Percentiles rank a stretch among this genome's conserved stretches.
Conservation (phyloP, 441 rosid species). For the Eutrema salsugineum region DNA sequence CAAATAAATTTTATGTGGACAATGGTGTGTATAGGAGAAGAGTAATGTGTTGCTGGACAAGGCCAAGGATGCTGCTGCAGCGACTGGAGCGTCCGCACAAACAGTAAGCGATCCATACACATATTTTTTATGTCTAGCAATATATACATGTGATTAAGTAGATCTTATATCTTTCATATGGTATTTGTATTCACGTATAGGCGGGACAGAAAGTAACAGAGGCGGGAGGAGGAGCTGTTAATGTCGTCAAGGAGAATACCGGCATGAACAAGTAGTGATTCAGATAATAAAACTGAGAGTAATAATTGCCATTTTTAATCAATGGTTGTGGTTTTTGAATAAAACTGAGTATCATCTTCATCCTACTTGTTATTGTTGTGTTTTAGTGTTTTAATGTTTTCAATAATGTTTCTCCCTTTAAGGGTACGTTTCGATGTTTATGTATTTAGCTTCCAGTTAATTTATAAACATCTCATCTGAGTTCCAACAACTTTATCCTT, state of each 20-base stretch:
- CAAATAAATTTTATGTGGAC: background rate
- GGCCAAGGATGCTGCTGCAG: constrained; percentile 16
- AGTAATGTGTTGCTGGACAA: constrained; percentile 12
- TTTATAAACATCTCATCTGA: background rate
- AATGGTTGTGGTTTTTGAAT: constrained; percentile 4
- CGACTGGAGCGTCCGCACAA: background rate
- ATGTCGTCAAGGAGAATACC: constrained; percentile 28
- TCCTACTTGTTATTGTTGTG: background rate
- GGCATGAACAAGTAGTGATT: constrained; percentile 26
- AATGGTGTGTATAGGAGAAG: constrained; percentile 24
- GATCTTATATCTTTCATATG: background rate
- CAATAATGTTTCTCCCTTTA: background rate
- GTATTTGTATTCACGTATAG: background rate
- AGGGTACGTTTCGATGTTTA: background rate
- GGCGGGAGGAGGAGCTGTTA: constrained; percentile 20
- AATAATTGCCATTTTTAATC: background rate
- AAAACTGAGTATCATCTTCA: constrained; percentile 13
- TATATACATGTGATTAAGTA: background rate
- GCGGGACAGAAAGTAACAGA: constrained; percentile 16
- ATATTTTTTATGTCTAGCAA: background rate
- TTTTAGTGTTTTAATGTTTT: background rate
- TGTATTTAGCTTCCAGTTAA: background rate
- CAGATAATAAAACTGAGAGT: background rate
- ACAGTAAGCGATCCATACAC: constrained; percentile 1
- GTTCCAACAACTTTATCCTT: background rate